Base-by-base conservation (phyloP, 306 rosid genomes). In the Trifolium fragiferum region DNA sequence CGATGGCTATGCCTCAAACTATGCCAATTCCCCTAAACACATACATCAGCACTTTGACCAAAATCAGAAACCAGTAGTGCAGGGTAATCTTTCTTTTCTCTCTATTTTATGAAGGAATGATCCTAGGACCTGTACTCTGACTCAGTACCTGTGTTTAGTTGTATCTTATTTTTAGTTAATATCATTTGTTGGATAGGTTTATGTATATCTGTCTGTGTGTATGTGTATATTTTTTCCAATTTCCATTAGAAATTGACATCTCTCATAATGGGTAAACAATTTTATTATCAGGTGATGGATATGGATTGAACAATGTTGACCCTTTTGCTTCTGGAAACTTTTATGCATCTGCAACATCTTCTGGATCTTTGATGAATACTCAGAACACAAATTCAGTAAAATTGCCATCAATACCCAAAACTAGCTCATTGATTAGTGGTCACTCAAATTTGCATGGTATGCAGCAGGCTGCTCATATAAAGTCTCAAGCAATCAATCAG, bases 201-300 rank as follows among this genome's bases (percentile, higher is more conserved):
- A 46, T 58, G 59, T 20, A 15, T 50, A 10, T 51, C 33, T 54
- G 64, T 37, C 10, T 78, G 68, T 63, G 40, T 46, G 76, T 66
- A 58, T 66, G 41, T 38, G 43, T 75, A 15, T 71, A 20, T 58
- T 71, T 54, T 33, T 64, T 25, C n/a, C n/a, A n/a, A n/a, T n/a
- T 13, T 44, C 79, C 23, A n/a, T 43, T 75, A 33, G 16, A 51
- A 78, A 41, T 76, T 55, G 54, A 74, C 72, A n/a, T 83, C 76
- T 79, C 80, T 79, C 82, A 47, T 46, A 49, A 37, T 44, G 54
- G 47, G 38, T 78, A 4, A n/a, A 80, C 64, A 35, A 41, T 76
- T 71, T 76, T 40, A 79, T 85, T 73, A 51, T 68, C 88, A 95
- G 99, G 99, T 78, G 98, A 95, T 84, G 92, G 87, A 73, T 87